Percentiles rank a stretch among this genome's conserved stretches.
phyloP scores from a whole-genome alignment of 2,329 filamentous ascomycete species.

The Dothistroma septosporum region DNA sequence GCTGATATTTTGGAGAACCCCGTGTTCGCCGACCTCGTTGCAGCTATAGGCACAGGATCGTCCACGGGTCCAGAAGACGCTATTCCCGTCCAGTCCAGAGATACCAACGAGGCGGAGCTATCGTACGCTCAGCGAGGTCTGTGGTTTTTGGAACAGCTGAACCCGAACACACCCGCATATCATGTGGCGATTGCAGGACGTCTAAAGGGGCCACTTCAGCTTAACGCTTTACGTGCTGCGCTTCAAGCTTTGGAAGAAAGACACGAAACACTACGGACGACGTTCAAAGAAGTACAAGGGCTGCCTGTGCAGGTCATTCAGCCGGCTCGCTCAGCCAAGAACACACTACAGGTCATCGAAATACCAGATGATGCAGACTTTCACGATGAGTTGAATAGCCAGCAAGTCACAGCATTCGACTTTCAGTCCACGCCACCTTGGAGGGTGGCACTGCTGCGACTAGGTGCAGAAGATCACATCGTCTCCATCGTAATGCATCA shows the following conservation, averaged over 20 bases:
- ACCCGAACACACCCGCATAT: constrained; percentile 5
- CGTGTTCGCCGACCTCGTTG: constrained; percentile 3
- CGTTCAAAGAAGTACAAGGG: constrained; percentile 3
- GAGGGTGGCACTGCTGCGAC: constrained; percentile 3
- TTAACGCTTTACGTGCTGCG: constrained; percentile 6
- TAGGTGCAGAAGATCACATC: constrained; percentile 5
- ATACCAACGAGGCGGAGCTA: constrained; percentile 1
- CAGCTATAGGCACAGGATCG: neutral
- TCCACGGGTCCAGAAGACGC: neutral
- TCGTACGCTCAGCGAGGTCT: constrained; percentile 8
- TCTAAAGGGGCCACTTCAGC: neutral
- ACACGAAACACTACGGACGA: constrained; percentile 11
- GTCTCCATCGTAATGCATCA: constrained; percentile 13
- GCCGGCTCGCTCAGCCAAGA: neutral
- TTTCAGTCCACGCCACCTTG: constrained; percentile 1
- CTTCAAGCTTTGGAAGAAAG: constrained; percentile 8
- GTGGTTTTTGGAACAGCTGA: constrained; percentile 12
- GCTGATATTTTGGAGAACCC: constrained; percentile 5
- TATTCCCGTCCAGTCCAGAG: neutral
- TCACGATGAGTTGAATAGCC: neutral
- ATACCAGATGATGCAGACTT: neutral
- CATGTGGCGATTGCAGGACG: constrained; percentile 5
- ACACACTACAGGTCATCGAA: neutral
- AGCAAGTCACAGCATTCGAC: constrained; percentile 8
- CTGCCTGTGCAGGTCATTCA: constrained; percentile 4